Base-by-base conservation (phyloP, 345 rosid species). In the Salix brachista region DNA sequence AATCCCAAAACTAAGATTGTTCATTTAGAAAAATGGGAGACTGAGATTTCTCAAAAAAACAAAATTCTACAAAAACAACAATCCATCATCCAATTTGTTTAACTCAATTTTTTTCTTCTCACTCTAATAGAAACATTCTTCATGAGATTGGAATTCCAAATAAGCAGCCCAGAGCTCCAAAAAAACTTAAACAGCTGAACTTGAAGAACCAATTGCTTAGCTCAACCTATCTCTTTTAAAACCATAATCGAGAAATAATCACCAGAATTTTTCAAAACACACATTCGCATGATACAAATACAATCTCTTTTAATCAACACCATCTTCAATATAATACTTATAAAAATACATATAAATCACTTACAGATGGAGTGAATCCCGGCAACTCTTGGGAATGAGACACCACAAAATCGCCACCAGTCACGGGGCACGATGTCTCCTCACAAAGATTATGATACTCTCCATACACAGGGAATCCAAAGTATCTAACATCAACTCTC, bases 351-450 rank as follows among this genome's bases (percentile, higher is more conserved):
- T 4, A 58, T 26, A 23, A 64, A 32, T 34, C 30, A 87, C 98
- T 89, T 86, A 95, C 99, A 61, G 96, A 98, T 30, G 98, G 99
- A 46, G 99, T 96, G 70, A 41, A 90, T 76, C 90, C 93, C 0
- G 98, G 97, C 56, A 96, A 84, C 75, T 84, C 89, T 90, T 96
- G 94, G 1, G 98, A 85, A 74, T 96, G 99, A 36, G 91, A 60
- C n/a, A 93, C 91, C 78, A 90, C 78, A 77, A 96, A 96, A 73
- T 93, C 90, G n/a, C 99, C 97, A 54, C 60, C 81, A 19, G 95
- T 54, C 18, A 93, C 94, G 18, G 97, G 97, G 86, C 97, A 91
- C 41, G 82, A 85, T 7, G 99, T 96, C 89, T 93, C 95, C 14
- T 77, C 80, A 54, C 97, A 89, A 75, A 96, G 97, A 77, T 92